Conservation (phyloP, 768 basidiomycete species). For the Tremella fuciformis region DNA sequence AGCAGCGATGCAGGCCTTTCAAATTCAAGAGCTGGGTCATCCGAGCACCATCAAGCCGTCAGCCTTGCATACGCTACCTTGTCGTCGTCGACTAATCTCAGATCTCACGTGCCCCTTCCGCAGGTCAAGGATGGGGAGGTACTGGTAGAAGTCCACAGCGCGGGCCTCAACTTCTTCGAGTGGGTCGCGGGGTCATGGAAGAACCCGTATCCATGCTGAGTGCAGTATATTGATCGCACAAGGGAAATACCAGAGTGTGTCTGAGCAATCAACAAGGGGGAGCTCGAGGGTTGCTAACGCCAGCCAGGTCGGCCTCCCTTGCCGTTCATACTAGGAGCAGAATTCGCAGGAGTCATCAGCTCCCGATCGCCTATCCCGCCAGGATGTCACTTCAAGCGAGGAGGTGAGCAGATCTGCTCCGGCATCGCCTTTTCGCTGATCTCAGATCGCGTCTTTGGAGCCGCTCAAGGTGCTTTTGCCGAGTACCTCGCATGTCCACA, state of each 20-base stretch:
- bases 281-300: not conserved
- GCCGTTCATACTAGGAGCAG: constrained; percentile 75
- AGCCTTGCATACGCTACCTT: too few species aligned
- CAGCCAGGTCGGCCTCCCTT: constrained; percentile 64
- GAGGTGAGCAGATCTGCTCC: constrained; percentile 50
- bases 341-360: constrained; percentile 79
- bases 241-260: constrained; percentile 71
- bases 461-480: constrained; percentile 71
- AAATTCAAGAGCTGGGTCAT: constrained; percentile 67
- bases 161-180: constrained; percentile 73
- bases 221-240: constrained; percentile 72
- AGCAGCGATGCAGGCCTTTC: constrained; percentile 70
- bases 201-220: not conserved
- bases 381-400: constrained; percentile 72
- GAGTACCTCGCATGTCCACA: constrained; percentile 56
- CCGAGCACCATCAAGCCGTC: constrained; percentile 63
- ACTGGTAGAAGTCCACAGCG: constrained; percentile 70
- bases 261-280: not conserved
- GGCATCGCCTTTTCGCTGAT: not conserved
- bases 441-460: constrained; percentile 78
- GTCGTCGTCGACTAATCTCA: constrained; percentile 20
- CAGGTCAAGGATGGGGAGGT: constrained; percentile 59
- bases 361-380: constrained; percentile 69
- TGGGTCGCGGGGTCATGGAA: constrained; percentile 15
- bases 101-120: constrained; percentile 61